Evolutionary conservation across 352 stramenopile genomes (phyloP), one percentile per base, ranked within the genome.

Genomic region (Phytopythium helicoides): DNA sequence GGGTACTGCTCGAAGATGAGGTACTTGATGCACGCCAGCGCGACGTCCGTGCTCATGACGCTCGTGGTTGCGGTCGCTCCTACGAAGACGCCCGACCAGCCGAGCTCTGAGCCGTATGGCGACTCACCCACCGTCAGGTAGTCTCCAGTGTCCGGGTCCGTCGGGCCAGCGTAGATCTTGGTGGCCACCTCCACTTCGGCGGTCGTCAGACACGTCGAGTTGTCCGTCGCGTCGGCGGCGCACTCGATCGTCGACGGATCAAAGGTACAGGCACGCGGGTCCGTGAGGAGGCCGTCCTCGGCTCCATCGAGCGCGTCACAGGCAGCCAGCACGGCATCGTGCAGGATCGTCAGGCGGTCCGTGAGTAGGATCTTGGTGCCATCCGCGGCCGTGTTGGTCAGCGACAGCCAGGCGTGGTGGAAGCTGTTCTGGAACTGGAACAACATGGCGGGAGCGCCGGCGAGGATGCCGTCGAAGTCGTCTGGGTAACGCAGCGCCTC

Each of bases 91-190:
- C 64, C 48, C 40, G 42, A 47, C 68, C 64, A 74, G 4, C 57
- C 62, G 1, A 72, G 38, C 18, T 77, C 68, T 0, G 60, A 69
- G 34, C 68, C 68, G 35, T 62, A 77, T 36, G 71, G 61, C 16
- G 37, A 40, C 18, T 70, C 49, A 21, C 64, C 64, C 8, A 74
- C 64, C 3, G 68, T 74, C 34, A 77, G 31, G 52, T 69, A 61
- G 1, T 36, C 21, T 6, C 55, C 58, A 6, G 49, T 70, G 7
- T 38, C 47, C n/a, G 33, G 38, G 22, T 77, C 68, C 5, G 63
- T 31, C 4, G 68, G 61, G 14, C 68, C 64, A 16, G 56, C 37
- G 68, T 77, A 77, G 39, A 77, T 66, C 44, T 77, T 77, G 28
- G 15, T 35, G 23, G 64, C 60, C 0, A 50, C 49, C 2, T 61